Conservation (phyloP, 306 rosid species). For the Crataegus laevigata region DNA sequence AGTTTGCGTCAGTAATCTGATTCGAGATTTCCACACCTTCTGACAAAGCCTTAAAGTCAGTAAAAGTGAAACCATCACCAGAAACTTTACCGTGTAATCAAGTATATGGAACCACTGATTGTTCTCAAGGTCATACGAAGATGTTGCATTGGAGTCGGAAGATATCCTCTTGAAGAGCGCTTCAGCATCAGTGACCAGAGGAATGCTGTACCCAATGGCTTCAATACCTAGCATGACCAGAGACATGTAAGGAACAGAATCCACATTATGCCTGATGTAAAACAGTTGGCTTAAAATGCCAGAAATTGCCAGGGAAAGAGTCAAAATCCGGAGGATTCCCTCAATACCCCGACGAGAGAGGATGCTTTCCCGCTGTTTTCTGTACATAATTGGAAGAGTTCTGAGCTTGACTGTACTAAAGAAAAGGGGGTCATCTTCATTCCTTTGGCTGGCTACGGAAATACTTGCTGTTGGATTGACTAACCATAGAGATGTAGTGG, state of each 20-base stretch:
- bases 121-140: slow-evolving; percentile 46
- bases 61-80: slow-evolving; percentile 55
- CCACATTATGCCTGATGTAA: slow-evolving; percentile 46
- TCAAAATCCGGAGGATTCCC: slow-evolving; percentile 69
- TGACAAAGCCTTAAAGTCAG: slow-evolving; percentile 78
- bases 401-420: slow-evolving; percentile 50
- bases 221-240: slow-evolving; percentile 76
- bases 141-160: slow-evolving; percentile 36
- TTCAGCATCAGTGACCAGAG: slow-evolving; percentile 78
- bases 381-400: slow-evolving; percentile 58
- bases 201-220: slow-evolving; percentile 78
- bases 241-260: slow-evolving; percentile 62
- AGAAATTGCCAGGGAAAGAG: slow-evolving; percentile 66
- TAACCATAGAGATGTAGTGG: slow-evolving; percentile 72
- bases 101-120: slow-evolving; percentile 51
- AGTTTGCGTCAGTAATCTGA: slow-evolving; percentile 49
- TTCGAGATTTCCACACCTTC: slow-evolving; percentile 86
- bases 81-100: slow-evolving; percentile 71
- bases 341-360: slow-evolving; percentile 73
- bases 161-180: slow-evolving; percentile 60
- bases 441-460: slow-evolving; percentile 63
- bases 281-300: slow-evolving; percentile 68
- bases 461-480: slow-evolving; percentile 59
- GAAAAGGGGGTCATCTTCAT: slow-evolving; percentile 56
- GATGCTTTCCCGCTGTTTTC: slow-evolving; percentile 68